phyloP scores from a whole-genome alignment of 2,329 filamentous ascomycete genomes.

The Aspergillus floridensis region DNA sequence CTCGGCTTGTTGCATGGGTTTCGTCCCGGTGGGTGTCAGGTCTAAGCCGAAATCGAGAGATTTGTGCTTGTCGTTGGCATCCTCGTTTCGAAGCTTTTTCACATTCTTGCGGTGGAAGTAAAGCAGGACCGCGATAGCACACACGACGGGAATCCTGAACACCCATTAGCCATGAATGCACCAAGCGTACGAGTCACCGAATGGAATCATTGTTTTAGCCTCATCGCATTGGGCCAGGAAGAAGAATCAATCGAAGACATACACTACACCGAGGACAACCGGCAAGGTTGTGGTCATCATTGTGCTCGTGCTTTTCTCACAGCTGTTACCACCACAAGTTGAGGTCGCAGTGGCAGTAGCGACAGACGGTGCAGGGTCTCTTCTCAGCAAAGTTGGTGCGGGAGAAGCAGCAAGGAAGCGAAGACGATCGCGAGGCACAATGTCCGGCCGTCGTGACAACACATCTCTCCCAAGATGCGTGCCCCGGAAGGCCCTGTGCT shows the following conservation, averaged over 20 bases:
- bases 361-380: constrained; percentile 22
- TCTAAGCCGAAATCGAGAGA: constrained; percentile 91
- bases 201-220: background rate
- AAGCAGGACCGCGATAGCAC: constrained; percentile 65
- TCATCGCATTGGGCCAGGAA: background rate
- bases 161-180: constrained; percentile 22
- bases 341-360: constrained; percentile 14
- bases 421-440: constrained; percentile 26
- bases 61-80: constrained; percentile 80
- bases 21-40: constrained; percentile 39
- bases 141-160: constrained; percentile 69
- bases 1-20: constrained; percentile 56
- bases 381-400: constrained; percentile 29
- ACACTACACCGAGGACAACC: constrained; percentile 69
- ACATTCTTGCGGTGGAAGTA: constrained; percentile 77
- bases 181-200: background rate
- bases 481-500: constrained; percentile 28
- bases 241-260: constrained; percentile 38
- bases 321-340: constrained; percentile 37
- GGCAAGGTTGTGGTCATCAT: constrained; percentile 59
- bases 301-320: constrained; percentile 60
- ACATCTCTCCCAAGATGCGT: constrained; percentile 23
- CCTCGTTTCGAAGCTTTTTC: constrained; percentile 70
- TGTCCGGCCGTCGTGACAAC: constrained; percentile 22
- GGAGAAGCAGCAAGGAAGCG: constrained; percentile 21